phyloP scores from a whole-genome alignment of 1,139 yeast species.

The Pneumocystis jirovecii region DNA sequence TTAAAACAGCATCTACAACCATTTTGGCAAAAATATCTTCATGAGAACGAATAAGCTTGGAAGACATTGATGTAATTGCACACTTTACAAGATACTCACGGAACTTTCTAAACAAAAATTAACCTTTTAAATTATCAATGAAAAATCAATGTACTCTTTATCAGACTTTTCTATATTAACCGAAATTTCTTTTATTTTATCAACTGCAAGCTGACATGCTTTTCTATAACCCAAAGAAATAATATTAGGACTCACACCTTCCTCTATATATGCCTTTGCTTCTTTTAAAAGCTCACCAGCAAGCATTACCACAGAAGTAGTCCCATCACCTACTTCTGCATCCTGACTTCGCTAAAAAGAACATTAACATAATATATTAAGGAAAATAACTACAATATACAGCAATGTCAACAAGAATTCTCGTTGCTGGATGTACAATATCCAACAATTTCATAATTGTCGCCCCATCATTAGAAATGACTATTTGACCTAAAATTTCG shows the following conservation, averaged over 20 bases:
- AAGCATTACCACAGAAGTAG: constrained; percentile 83
- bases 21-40: constrained; percentile 80
- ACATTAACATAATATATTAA: background rate
- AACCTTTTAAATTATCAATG: background rate
- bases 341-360: constrained; percentile 58
- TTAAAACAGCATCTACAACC: constrained; percentile 90
- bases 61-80: constrained; percentile 95
- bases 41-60: constrained; percentile 77
- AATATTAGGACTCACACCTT: constrained; percentile 82
- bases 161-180: constrained; percentile 42
- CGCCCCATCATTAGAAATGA: constrained; percentile 92
- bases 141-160: constrained; percentile 11
- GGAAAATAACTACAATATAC: background rate
- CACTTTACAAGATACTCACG: constrained; percentile 75
- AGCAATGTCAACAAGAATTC: constrained; percentile 83
- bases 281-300: constrained; percentile 94
- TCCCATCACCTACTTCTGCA: constrained; percentile 98
- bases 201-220: constrained; percentile 66
- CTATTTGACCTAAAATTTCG: constrained; percentile 46
- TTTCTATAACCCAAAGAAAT: constrained; percentile 76
- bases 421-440: constrained; percentile 97
- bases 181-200: constrained; percentile 57
- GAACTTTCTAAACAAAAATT: constrained; percentile 28
- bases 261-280: constrained; percentile 79
- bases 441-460: constrained; percentile 83